Evolutionary conservation across 169 alveolate genomes (phyloP), one percentile per base, ranked within the genome.

Genomic region (Toxoplasma gondii): DNA sequence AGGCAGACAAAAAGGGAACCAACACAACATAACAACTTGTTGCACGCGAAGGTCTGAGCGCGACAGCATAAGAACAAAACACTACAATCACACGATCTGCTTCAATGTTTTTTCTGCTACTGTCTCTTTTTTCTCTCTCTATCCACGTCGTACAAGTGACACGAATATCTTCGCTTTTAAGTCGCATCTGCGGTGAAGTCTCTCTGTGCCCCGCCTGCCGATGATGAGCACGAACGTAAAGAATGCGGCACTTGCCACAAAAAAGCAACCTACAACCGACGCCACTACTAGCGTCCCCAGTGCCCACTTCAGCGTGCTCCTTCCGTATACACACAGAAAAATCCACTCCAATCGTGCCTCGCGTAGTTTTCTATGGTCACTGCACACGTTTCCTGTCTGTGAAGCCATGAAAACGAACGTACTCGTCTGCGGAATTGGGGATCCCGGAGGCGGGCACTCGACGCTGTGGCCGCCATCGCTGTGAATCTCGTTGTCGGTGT

Each of bases 401-500:
- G 41, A 31, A 78, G 45, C 9, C 87, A 27, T 16, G 22, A 24
- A 0, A 34, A 19, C 12, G 0, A 27, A 34, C 87, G 27, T 78
- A 78, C 87, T n/a, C 31, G 87, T 78, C 87, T 78, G 78, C 36
- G 78, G 29, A 17, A 39, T 19, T 34, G 87, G 87, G 29, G 53
- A 34, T 27, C 29, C 87, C 29, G 41, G 87, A 19, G 87, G 45
- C 43, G 87, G 87, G 87, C 43, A 34, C 31, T 34, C 87, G 22
- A 78, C 34, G 4, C 87, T 78, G 87, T 78, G 39, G 87, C 45
- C 45, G 43, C 87, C 87, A 0, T 24, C 31, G 87, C 87, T 78
- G 45, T 39, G 87, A n/a, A 44, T 78, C 87, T 78, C 87, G 44
- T 78, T 78, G 87, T 78, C 87, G 29, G 45, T 39, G 45, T 78